phyloP scores from a whole-genome alignment of 768 basidiomycete genomes.

The Kwoniella dendrophila region DNA sequence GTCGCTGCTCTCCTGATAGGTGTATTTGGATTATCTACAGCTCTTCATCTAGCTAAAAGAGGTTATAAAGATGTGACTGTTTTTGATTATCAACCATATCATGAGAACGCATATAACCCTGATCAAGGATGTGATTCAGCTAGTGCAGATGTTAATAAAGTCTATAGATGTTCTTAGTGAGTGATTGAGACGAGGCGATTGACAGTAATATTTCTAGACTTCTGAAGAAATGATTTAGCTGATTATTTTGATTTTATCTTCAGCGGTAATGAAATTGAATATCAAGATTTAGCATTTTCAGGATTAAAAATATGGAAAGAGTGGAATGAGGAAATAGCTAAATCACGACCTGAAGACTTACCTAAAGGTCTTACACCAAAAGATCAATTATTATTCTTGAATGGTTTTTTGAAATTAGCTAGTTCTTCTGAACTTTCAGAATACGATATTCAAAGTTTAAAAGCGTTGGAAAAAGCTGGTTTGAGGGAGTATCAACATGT shows the following conservation, averaged over 20 bases:
- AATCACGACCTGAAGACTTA: constrained; percentile 19
- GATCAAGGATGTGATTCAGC: constrained; percentile 35
- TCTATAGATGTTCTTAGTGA: constrained; percentile 35
- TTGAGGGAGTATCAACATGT: constrained; percentile 31
- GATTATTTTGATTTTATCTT: not conserved
- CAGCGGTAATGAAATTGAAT: constrained; percentile 31
- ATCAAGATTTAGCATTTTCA: constrained; percentile 37
- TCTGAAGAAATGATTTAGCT: not conserved
- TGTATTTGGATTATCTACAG: constrained; percentile 24
- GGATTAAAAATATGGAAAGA: constrained; percentile 32
- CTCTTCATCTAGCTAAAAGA: constrained; percentile 13
- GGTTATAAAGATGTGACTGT: constrained; percentile 30
- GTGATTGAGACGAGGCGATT: not conserved
- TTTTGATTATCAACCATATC: constrained; percentile 33
- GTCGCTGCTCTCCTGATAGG: constrained; percentile 1
- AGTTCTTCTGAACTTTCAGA: constrained; percentile 19
- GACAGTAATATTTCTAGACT: no score
- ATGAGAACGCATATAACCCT: constrained; percentile 34
- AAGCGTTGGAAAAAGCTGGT: constrained; percentile 31
- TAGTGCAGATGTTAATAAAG: constrained; percentile 38
- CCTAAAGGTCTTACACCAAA: constrained; percentile 29
- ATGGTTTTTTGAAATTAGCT: constrained; percentile 31
- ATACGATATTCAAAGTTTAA: constrained; percentile 29
- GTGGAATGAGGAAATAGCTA: constrained; percentile 35
- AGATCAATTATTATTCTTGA: constrained; percentile 24